Conservation (phyloP, 2,329 filamentous ascomycete genomes). For the Penicillium sp. region DNA sequence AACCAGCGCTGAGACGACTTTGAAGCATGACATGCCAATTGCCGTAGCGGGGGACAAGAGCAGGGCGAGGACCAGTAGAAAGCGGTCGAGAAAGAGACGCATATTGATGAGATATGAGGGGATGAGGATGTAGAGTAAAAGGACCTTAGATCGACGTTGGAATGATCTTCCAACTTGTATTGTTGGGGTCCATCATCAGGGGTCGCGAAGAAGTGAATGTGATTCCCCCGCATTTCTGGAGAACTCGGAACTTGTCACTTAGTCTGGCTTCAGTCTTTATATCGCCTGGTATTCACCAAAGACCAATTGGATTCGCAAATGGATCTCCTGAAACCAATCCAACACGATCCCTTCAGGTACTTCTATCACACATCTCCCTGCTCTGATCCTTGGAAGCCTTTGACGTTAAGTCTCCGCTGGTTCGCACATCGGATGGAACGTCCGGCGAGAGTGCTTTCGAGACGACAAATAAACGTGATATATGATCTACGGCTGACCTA, state of each 20-base stretch:
- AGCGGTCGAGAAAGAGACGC: conserved; percentile 19
- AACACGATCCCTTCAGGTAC: conserved; percentile 7
- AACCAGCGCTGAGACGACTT: conserved; percentile 70
- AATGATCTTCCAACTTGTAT: not conserved
- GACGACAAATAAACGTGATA: not conserved
- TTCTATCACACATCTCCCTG: not conserved
- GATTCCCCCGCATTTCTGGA: conserved; percentile 11
- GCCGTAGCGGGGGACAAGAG: conserved; percentile 21
- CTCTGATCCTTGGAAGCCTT: too few relatives aligned
- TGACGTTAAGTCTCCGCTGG: not conserved
- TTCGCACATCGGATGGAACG: not conserved
- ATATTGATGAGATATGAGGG: conserved; percentile 15
- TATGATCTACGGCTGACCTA: not conserved
- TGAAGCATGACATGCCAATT: conserved; percentile 69
- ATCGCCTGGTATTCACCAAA: not conserved
- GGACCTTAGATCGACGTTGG: not conserved
- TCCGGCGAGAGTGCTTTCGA: not conserved
- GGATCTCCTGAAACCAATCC: not conserved
- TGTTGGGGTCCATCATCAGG: not conserved
- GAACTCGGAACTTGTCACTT: not conserved
- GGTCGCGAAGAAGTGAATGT: not conserved
- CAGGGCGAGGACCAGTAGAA: conserved; percentile 23
- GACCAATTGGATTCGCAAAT: not conserved
- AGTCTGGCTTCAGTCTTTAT: not conserved
- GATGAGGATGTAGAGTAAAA: conserved; percentile 18